Evolutionary conservation across 2,329 filamentous ascomycete genomes (phyloP).

Genomic region (Colletotrichum sp.): DNA sequence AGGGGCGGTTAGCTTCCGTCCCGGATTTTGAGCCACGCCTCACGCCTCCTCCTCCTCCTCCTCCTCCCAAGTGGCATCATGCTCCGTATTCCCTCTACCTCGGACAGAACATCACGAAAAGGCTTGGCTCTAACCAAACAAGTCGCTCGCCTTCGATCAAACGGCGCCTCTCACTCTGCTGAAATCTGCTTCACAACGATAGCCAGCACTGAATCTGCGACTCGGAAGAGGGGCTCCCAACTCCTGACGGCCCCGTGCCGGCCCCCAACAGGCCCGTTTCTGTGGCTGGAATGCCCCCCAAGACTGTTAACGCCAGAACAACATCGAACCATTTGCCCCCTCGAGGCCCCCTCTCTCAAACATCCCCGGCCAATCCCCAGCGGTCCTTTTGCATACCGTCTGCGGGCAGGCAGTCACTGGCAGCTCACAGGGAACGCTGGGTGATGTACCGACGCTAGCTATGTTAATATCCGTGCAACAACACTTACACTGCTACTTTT

Average conservation of each 20-base stretch:
- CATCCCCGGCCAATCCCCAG: background rate
- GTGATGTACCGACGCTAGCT: background rate
- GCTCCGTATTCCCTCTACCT: background rate
- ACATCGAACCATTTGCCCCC: slow-evolving; percentile 11
- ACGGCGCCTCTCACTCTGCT: background rate
- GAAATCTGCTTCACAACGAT: background rate
- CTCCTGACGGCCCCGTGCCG: slow-evolving; percentile 8
- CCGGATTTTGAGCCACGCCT: background rate
- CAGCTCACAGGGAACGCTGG: background rate
- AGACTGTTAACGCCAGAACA: background rate
- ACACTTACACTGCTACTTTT: background rate
- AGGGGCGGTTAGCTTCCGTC: background rate
- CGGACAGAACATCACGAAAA: background rate
- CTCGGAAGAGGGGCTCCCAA: slow-evolving; percentile 11
- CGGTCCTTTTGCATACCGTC: background rate
- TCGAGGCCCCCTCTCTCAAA: background rate
- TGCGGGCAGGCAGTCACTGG: background rate
- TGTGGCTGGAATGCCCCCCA: slow-evolving; percentile 1
- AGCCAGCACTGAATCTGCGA: slow-evolving; percentile 7
- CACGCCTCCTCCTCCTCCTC: background rate
- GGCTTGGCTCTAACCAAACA: background rate
- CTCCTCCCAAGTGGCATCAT: background rate
- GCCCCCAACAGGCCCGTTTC: background rate
- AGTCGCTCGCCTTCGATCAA: background rate
- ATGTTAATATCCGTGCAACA: background rate